These are phyloP conservation scores for Trametopsis cervina DNA, from an alignment of 768 basidiomycete species.

Conservation along the genomic window DNA sequence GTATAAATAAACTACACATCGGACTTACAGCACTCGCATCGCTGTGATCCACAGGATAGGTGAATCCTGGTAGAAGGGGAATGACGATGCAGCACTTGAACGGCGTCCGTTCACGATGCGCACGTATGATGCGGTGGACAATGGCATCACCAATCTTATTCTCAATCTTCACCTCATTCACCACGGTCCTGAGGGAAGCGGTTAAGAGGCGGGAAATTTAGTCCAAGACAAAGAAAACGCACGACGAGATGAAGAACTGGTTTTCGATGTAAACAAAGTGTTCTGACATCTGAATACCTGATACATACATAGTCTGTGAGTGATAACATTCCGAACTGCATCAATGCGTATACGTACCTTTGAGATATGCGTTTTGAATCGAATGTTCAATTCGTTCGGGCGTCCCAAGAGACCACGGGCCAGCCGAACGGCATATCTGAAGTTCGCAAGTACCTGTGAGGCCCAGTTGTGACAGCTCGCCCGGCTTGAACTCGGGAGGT, in stretches of 20 bases:
- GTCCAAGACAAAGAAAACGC: slow-evolving; percentile 22
- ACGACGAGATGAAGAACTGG: slow-evolving; percentile 90
- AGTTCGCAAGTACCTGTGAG: slow-evolving; percentile 95
- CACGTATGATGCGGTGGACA: slow-evolving; percentile 83
- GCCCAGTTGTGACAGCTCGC: slow-evolving; percentile 70
- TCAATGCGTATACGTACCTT: slow-evolving; percentile 43
- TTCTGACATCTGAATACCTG: slow-evolving; percentile 89
- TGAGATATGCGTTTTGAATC: slow-evolving; percentile 90
- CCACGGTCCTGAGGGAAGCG: slow-evolving; percentile 50
- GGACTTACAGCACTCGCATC: slow-evolving; percentile 83
- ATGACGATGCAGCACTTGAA: slow-evolving; percentile 95
- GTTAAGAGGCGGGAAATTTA: neutral
- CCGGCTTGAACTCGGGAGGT: slow-evolving; percentile 83
- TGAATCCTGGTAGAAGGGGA: slow-evolving; percentile 89
- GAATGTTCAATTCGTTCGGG: slow-evolving; percentile 79
- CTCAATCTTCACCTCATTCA: slow-evolving; percentile 82
- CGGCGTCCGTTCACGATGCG: slow-evolving; percentile 68
- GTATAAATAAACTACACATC: neutral
- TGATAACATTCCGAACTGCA: neutral
- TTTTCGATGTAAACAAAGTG: slow-evolving; percentile 99
- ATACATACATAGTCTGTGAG: neutral
- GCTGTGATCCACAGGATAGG: slow-evolving; percentile 85
- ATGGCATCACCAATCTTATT: slow-evolving; percentile 94
- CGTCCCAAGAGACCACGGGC: slow-evolving; percentile 96
- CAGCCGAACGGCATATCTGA: slow-evolving; percentile 92